Evolutionary conservation across 805 yeast species (phyloP).

Genomic region (Barnettozyma pratensis): DNA sequence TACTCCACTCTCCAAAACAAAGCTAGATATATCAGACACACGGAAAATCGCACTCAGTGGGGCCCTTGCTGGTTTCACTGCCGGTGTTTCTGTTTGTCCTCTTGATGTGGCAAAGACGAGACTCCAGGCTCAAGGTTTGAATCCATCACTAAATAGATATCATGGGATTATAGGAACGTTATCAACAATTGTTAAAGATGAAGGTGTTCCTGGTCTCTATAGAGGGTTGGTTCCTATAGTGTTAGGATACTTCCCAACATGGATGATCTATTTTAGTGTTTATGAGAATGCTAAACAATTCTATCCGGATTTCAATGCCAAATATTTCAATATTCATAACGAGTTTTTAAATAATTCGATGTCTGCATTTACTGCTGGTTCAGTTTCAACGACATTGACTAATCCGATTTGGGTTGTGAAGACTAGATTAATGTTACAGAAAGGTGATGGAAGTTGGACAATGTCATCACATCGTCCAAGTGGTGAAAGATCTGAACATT

Average conservation of each 20-base stretch:
- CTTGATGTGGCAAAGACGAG: conserved; percentile 93
- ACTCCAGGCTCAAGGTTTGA: conserved; percentile 80
- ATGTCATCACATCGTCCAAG: conserved; percentile 8
- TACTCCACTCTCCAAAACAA: conserved; percentile 5
- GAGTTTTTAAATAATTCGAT: conserved; percentile 36
- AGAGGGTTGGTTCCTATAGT: conserved; percentile 91
- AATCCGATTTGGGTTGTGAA: conserved; percentile 98
- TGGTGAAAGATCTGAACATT: conserved; percentile 15
- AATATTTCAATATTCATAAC: conserved; percentile 16
- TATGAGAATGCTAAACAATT: conserved; percentile 72
- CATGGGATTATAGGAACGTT: conserved; percentile 62
- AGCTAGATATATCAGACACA: conserved; percentile 29
- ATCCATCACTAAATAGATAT: conserved; percentile 27
- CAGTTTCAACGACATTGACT: conserved; percentile 74
- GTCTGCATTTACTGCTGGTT: conserved; percentile 84
- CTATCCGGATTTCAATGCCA: conserved; percentile 38
- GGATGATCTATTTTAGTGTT: conserved; percentile 93
- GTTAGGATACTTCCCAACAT: conserved; percentile 91
- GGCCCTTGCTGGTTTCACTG: conserved; percentile 86
- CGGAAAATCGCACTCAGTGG: conserved; percentile 81
- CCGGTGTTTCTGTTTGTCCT: conserved; percentile 92
- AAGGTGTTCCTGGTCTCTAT: conserved; percentile 80
- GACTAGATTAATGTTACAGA: conserved; percentile 88
- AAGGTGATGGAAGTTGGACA: conserved; percentile 25
- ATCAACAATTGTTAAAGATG: conserved; percentile 61